Evolutionary conservation across 108 stramenopile species (phyloP), one percentile per base, ranked within the genome.

Genomic region (Pseudonitzschia delicatissima): DNA sequence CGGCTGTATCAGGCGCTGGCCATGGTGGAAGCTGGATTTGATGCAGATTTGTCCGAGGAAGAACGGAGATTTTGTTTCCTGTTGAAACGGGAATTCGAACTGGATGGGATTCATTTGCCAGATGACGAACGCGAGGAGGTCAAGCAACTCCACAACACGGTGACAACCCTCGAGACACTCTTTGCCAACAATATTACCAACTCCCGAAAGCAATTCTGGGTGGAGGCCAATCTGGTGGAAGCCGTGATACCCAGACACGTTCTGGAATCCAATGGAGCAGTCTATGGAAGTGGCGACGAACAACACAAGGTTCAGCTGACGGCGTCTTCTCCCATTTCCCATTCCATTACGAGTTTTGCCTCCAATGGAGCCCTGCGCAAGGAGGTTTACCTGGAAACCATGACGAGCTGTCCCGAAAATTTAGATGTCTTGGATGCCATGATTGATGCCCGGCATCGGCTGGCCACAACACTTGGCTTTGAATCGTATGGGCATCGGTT

Each of bases 31-130:
- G 33, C 25, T 21, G 3, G 45, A 3, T 65, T 62, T 29, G 25
- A 65, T 8, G 32, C 28, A 12, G 52, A 72, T 34, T 53, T 94
- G 32, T 57, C 88, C 5, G 80, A 81, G 29, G 94, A 91, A 71
- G 85, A 95, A 65, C 78, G 69, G 26, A 74, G 91, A 9, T 90
- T 95, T 86, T 81, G 84, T 27, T 35, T 40, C 4, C 60, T 91
- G 45, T 73, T 95, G 70, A 74, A 86, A 57, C 45, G 47, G 39
- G 97, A 98, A 68, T 98, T 96, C 69, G 97, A 97, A 82, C 59
- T 92, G 20, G 95, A 95, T 66, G 96, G 96, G 25, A 96, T 96
- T 29, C 96, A 96, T 72, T 69, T 98, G 21, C 62, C 85, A 4
- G 82, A 82, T 32, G 64, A 73, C 26, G 57, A 93, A 57, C 80